Evolutionary conservation across 2,329 filamentous ascomycete species (phyloP).

Genomic region (Ophiocordyceps robertsii): DNA sequence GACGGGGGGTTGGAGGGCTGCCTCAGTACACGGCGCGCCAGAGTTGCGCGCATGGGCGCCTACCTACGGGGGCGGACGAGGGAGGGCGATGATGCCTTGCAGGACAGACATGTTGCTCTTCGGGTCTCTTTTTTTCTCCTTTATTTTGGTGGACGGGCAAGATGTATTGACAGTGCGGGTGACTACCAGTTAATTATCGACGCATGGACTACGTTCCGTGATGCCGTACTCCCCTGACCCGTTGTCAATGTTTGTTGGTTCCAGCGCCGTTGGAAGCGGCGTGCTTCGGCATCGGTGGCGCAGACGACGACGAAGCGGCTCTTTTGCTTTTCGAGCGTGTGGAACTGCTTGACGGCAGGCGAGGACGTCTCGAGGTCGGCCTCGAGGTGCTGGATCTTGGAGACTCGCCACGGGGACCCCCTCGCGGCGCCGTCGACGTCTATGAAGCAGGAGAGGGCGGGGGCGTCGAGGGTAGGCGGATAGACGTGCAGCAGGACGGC

Average conservation of each 20-base stretch:
- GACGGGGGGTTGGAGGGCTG: too few relatives aligned
- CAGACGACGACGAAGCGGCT: conserved; percentile 21
- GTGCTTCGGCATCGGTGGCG: conserved; percentile 17
- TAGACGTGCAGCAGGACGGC: conserved; percentile 17
- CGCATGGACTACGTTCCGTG: conserved; percentile 13
- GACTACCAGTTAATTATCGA: conserved; percentile 20
- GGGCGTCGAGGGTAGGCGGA: conserved; percentile 15
- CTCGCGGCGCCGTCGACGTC: conserved; percentile 27
- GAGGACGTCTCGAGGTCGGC: conserved; percentile 2
- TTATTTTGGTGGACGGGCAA: not conserved
- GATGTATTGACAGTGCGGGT: conserved; percentile 3
- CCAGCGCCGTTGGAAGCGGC: conserved; percentile 27
- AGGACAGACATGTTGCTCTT: not conserved
- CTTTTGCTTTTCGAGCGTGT: conserved; percentile 7
- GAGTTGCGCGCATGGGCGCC: not conserved
- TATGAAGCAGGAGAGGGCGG: conserved; percentile 23
- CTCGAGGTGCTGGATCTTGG: conserved; percentile 6
- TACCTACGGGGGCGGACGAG: not conserved
- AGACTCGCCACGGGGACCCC: conserved; percentile 10
- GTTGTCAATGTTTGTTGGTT: conserved; percentile 19
- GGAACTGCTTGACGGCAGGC: conserved; percentile 1
- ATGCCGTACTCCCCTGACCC: conserved; percentile 2
- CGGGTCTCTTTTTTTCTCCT: not conserved
- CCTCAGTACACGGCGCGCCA: not conserved
- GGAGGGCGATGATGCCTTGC: not conserved